These are phyloP conservation scores for Penicillium sclerotigenum DNA, from an alignment of 2,329 filamentous ascomycete species.

Conservation along the genomic window DNA sequence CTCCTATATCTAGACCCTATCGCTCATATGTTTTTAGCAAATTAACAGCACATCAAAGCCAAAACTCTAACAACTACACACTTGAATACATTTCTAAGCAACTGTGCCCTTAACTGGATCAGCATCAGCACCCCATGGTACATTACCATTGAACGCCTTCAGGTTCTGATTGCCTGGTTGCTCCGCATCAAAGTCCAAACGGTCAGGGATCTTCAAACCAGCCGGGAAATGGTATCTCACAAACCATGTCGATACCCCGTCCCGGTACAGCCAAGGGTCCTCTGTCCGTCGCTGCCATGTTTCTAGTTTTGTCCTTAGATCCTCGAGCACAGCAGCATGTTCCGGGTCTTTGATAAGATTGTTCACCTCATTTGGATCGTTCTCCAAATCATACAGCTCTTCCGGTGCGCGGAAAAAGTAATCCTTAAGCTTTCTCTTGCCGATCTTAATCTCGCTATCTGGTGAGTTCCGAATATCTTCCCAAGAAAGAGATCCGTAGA, in stretches of 20 bases:
- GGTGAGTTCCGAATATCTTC: conserved; percentile 45
- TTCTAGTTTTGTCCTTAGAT: conserved; percentile 34
- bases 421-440: conserved; percentile 39
- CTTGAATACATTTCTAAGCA: not conserved
- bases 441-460: conserved; percentile 33
- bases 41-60: not conserved
- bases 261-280: conserved; percentile 36
- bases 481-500: conserved; percentile 46
- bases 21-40: too few species aligned
- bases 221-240: conserved; percentile 12
- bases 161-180: conserved; percentile 9
- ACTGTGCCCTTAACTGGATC: not conserved
- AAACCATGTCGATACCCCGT: conserved; percentile 19
- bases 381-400: conserved; percentile 48
- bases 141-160: not conserved
- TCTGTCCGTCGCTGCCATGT: conserved; percentile 35
- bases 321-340: conserved; percentile 31
- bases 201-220: conserved; percentile 19
- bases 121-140: not conserved
- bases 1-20: too few species aligned
- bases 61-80: not conserved
- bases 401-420: conserved; percentile 48
- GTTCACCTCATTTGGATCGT: conserved; percentile 46
- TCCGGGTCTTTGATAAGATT: conserved; percentile 42
- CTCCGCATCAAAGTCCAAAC: conserved; percentile 21